Base-by-base conservation (phyloP, 1,284 basidiomycete species). In the Porodaedalea pini region DNA sequence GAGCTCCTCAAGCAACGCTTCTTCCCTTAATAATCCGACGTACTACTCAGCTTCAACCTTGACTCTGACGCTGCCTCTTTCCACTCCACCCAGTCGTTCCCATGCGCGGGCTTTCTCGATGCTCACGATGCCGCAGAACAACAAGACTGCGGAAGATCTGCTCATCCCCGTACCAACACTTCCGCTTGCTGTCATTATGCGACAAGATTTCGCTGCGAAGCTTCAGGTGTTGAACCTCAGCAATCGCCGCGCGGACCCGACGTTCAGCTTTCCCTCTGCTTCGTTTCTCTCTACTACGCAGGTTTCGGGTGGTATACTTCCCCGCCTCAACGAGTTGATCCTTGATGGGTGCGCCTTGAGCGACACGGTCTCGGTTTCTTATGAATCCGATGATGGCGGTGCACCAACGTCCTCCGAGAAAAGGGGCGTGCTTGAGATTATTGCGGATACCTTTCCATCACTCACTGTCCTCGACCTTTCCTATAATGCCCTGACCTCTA, bases 331-430 rank as follows among this genome's bases (percentile, higher is more conserved):
- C 66, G 88, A 90, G 64, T 77, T 92, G 6, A 75, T 74, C 61
- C 69, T 92, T 25, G 85, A 87, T 63, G 85, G 85, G 17, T 92
- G 90, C 63, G 80, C 79, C 59, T 72, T 92, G 5, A 65, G 74
- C 6, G 85, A 90, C 65, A 65, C 67, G 1, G 76, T 89, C 13
- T 61, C 78, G 1, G 75, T 84, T 10, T 67, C 74, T 2, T 66
- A 68, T 40, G 68, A 64, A 23, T 23, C 37, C 4, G 56, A 43
- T 11, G 64, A 54, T 10, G 63, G 60, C n/a, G 71, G 69, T n/a
- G 58, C 66, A 15, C 67, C 74, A 15, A 70, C 74, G 15, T 68
- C 72, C 2, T 76, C 78, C 15, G 70, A 73, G 3, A 79, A 64
- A 54, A 81, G 85, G 60, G 73, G 74, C 4, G 69, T 88, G 7